These are phyloP conservation scores for Gardenia jasminoides DNA, from an alignment of 257 asterid species.

Conservation along the genomic window DNA sequence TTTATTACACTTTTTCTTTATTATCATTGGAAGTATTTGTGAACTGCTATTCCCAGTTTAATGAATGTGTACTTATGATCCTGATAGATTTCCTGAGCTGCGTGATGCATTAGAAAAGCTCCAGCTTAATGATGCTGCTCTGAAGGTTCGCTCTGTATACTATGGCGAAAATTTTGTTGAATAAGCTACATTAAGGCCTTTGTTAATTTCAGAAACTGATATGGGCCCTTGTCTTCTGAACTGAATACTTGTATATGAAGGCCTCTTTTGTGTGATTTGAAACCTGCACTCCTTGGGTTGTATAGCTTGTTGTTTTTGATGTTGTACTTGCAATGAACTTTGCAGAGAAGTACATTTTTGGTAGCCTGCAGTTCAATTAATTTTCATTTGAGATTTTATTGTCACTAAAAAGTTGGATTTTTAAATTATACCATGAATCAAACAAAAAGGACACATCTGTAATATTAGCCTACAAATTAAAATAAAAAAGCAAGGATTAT, in stretches of 20 bases:
- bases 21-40: neutral
- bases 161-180: too few relatives aligned
- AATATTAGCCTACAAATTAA: neutral
- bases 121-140: constrained; percentile 98
- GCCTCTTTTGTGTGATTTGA: neutral
- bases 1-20: constrained; percentile 21
- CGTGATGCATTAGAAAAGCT: constrained; percentile 97
- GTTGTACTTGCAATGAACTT: neutral
- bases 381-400: neutral
- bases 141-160: constrained; percentile 53
- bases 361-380: neutral
- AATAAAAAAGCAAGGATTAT: neutral
- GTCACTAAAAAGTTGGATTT: neutral
- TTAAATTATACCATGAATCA: neutral
- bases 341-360: neutral
- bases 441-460: neutral
- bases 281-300: neutral
- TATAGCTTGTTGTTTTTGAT: neutral
- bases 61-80: constrained; percentile 11
- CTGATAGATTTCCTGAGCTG: constrained; percentile 70
- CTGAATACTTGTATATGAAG: neutral
- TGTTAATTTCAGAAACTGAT: neutral
- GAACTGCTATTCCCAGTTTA: constrained; percentile 3
- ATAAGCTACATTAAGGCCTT: neutral
- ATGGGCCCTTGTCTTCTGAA: neutral